Evolutionary conservation across 2,329 filamentous ascomycete species (phyloP).

Genomic region (Periconia macrospinosa): DNA sequence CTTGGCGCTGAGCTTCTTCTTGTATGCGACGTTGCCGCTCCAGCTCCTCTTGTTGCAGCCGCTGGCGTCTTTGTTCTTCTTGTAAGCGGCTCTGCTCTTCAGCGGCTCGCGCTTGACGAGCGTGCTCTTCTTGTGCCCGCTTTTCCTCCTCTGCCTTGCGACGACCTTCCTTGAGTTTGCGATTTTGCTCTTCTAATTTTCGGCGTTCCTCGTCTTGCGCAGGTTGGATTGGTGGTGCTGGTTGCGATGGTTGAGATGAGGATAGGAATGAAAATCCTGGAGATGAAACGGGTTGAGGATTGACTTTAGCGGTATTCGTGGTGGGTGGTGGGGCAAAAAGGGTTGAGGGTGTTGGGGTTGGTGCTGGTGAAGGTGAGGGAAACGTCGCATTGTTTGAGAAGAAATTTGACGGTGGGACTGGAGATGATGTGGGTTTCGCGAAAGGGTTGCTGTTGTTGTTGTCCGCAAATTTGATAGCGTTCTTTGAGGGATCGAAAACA

Average conservation of each 20-base stretch:
- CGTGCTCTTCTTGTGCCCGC: constrained; percentile 20
- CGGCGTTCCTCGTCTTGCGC: constrained; percentile 11
- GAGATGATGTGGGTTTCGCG: constrained; percentile 2
- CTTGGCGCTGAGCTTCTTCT: constrained; percentile 21
- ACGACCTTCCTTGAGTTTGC: constrained; percentile 14
- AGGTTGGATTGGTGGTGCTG: constrained; percentile 10
- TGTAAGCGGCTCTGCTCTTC: constrained; percentile 16
- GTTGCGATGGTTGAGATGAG: constrained; percentile 13
- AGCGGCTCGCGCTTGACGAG: constrained; percentile 19
- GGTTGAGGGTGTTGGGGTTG: not conserved
- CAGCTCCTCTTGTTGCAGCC: constrained; percentile 14
- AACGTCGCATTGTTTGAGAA: not conserved
- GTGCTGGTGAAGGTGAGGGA: not conserved
- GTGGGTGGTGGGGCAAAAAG: not conserved
- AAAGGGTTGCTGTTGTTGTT: constrained; percentile 8
- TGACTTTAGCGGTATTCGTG: not conserved
- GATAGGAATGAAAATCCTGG: constrained; percentile 1
- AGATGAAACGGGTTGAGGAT: constrained; percentile 1
- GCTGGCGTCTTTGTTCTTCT: constrained; percentile 13
- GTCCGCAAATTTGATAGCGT: constrained; percentile 27
- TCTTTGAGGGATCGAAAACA: constrained; percentile 30
- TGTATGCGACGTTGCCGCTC: constrained; percentile 7
- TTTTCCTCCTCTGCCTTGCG: constrained; percentile 7
- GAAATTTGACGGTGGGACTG: not conserved
- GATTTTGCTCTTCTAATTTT: constrained; percentile 18